Evolutionary conservation across 2,329 filamentous ascomycete species (phyloP), one percentile per base, ranked within the genome.

Genomic region (Metarhizium sp.): DNA sequence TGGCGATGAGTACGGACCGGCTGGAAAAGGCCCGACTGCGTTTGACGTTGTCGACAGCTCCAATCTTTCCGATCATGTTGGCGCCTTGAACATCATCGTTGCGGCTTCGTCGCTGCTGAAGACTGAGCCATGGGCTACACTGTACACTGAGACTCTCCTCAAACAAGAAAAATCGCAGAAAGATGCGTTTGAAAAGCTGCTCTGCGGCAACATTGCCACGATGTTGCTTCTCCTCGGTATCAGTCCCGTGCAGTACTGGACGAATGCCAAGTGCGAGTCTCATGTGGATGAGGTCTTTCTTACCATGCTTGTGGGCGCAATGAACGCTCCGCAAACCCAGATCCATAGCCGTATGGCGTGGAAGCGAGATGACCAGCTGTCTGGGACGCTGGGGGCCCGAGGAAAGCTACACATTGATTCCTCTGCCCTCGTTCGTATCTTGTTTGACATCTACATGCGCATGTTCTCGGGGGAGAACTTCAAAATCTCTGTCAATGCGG

Each of bases 11-110:
- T 82, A 82, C 59, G 63, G 65, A 2, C 58, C 59, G 3, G 53
- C 52, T 6, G 62, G 63, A 2, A 51, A 54, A 14, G 75, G 70
- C 0, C 75, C 78, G 0, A 65, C 59, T 4, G 48, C 54, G 3
- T 86, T 85, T 60, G 75, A 84, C 61, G 69, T 78, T 4, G 78
- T 86, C 54, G 80, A 86, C 58, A 81, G 79, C 0, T 74, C 73
- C 2, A 74, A 75, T 50, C 62, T 76, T 2, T 63, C 67, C 4
- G 73, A 74, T 46, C 71, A 73, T 40, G 64, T 75, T 11, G 72
- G 69, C 1, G 60, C 68, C 2, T 58, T 76, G 16, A 68, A 72
- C 25, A 60, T 73, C 6, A 57, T 73, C 25, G 60, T 80, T 64
- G 54, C 79, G 0, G 66, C 75, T 0, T 60, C 67, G 0, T 78